phyloP scores from a whole-genome alignment of 169 alveolate species.

The Plasmodium chabaudi region DNA sequence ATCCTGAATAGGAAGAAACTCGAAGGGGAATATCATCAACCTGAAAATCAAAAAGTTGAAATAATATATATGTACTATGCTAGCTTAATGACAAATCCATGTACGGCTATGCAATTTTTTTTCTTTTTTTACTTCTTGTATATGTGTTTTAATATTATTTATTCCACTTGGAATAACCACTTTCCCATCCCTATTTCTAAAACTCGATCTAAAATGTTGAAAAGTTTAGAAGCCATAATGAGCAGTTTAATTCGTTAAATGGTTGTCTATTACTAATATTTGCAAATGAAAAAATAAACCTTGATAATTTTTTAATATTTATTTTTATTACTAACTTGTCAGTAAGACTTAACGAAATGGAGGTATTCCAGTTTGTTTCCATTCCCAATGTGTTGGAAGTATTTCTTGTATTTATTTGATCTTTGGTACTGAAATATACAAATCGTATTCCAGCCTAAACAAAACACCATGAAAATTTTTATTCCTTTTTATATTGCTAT shows the following conservation, averaged over 20 bases:
- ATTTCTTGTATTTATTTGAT: slow-evolving; percentile 81
- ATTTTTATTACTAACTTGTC: slow-evolving; percentile 26
- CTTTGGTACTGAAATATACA: slow-evolving; percentile 83
- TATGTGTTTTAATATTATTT: slow-evolving; percentile 76
- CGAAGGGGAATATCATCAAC: slow-evolving; percentile 76
- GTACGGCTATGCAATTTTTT: background rate
- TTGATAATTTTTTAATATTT: no score
- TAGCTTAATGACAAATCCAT: background rate
- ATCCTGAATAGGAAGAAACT: slow-evolving; percentile 77
- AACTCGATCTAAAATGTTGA: slow-evolving; percentile 17
- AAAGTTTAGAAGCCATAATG: background rate
- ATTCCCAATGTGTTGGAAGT: slow-evolving; percentile 84
- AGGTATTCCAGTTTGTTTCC: slow-evolving; percentile 88
- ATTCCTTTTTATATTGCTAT: no score
- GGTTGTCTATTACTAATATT: background rate
- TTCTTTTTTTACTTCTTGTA: slow-evolving; percentile 39
- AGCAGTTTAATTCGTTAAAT: background rate
- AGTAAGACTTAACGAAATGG: slow-evolving; percentile 80
- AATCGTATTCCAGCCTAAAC: slow-evolving; percentile 84
- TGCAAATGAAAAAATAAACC: no score
- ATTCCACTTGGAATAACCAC: slow-evolving; percentile 82
- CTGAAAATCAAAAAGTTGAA: background rate
- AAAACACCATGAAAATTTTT: background rate
- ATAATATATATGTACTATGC: background rate
- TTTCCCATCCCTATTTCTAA: slow-evolving; percentile 74